Evolutionary conservation across 495 filamentous ascomycete species (phyloP), one percentile per base, ranked within the genome.

Genomic region (Aspergillus kassunensis): DNA sequence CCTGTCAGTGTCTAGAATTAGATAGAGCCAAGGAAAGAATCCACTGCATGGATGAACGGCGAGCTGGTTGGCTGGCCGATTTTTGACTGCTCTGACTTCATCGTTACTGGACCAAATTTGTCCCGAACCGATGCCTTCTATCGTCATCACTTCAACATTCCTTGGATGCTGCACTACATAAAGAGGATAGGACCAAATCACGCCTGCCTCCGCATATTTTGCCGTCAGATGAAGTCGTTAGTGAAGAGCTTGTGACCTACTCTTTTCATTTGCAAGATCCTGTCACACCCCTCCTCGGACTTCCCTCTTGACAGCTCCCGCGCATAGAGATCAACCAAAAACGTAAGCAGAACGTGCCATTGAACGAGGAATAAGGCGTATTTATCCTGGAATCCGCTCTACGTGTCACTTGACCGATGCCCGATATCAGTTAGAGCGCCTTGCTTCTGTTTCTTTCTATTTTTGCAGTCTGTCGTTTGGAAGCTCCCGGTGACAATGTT

Each of bases 161-260:
- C 41, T 46, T 51, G 25, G 31, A 34, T 48, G 40, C 31, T 50
- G 41, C 39, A 23, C 19, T 42, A 49, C 23, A 40, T 42, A 51
- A 51, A 9, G 13, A 51, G 35, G n/a, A 40, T 36, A 18, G 16
- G n/a, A 19, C 10, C 9, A 23, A 35, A 23, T 46, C 30, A 8
- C 30, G 19, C 44, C 19, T 20, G 13, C 33, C 24, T 40, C 37
- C 49, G 31, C 18, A 44, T 51, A 43, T 35, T 51, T 10, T 34
- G 30, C n/a, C 37, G 31, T 31, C 42, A 24, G 54, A 63, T 63
- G 60, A 57, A 39, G 51, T 60, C 57, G 60, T 54, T 63, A 63
- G 47, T 63, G 60, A 62, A 45, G 60, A 59, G 49, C 54, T 39
- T 35, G 20, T 50, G 34, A 46, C 25, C 34, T 51, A 35, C 37